Evolutionary conservation across 2,329 filamentous ascomycete species (phyloP).

Genomic region (Epichloe hybrida): DNA sequence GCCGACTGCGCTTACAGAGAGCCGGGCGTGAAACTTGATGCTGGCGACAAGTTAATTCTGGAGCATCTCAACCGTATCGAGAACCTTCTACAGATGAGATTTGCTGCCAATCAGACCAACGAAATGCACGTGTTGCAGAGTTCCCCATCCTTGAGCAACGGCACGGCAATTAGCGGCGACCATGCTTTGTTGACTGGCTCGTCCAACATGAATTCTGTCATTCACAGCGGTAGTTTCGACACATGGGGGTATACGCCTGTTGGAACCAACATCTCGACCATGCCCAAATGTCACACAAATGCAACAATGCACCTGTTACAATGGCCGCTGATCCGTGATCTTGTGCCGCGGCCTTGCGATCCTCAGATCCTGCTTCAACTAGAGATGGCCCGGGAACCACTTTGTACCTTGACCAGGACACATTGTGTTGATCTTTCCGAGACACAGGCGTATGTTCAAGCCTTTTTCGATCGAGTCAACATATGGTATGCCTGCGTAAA

Average conservation of each 20-base stretch:
- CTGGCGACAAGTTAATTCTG: conserved; percentile 73
- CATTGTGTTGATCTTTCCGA: conserved; percentile 60
- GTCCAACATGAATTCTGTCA: conserved; percentile 36
- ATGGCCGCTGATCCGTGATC: conserved; percentile 66
- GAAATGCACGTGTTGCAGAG: conserved; percentile 44
- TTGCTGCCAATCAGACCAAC: conserved; percentile 37
- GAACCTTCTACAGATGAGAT: conserved; percentile 58
- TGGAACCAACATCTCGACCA: conserved; percentile 60
- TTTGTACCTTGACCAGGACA: conserved; percentile 51
- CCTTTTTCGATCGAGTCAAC: conserved; percentile 71
- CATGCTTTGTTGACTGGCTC: conserved; percentile 32
- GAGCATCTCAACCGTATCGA: conserved; percentile 69
- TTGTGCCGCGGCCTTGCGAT: conserved; percentile 65
- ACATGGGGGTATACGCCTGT: conserved; percentile 50
- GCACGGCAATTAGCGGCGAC: conserved; percentile 46
- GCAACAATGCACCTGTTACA: conserved; percentile 66
- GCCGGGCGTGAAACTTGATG: conserved; percentile 75
- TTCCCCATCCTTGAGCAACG: conserved; percentile 52
- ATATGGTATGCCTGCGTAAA: conserved; percentile 80
- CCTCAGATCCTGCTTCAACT: conserved; percentile 70
- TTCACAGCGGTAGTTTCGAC: conserved; percentile 52
- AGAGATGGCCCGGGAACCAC: conserved; percentile 66
- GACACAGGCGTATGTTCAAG: conserved; percentile 59
- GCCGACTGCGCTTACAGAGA: conserved; percentile 77
- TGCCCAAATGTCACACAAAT: conserved; percentile 76